phyloP scores from a whole-genome alignment of 2,329 filamentous ascomycete species.

The Fusarium verticillioides region DNA sequence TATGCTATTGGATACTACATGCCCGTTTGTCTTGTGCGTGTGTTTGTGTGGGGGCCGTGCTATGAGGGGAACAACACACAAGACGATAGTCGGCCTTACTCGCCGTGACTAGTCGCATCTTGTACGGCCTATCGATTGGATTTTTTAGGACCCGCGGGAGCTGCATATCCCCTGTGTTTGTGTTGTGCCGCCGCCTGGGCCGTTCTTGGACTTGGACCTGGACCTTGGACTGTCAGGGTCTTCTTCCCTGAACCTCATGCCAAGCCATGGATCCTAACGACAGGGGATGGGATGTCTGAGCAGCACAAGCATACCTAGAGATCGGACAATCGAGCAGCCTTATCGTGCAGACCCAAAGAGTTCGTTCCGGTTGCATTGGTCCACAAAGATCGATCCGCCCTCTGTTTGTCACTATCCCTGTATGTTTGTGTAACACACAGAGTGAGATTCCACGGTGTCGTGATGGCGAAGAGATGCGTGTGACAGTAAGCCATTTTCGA shows the following conservation, averaged over 20 bases:
- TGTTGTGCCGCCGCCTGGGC: constrained; percentile 6
- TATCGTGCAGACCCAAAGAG: constrained; percentile 33
- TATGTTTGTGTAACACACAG: constrained; percentile 37
- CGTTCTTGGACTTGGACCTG: not conserved
- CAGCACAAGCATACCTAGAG: not conserved
- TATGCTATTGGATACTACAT: constrained; percentile 30
- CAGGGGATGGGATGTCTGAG: not conserved
- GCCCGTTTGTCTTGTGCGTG: constrained; percentile 9
- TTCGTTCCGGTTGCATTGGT: constrained; percentile 28
- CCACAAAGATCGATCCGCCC: constrained; percentile 40
- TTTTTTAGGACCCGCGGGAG: constrained; percentile 17
- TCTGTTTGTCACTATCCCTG: constrained; percentile 37
- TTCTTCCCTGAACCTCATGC: constrained; percentile 5
- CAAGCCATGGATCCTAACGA: constrained; percentile 8
- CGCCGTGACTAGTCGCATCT: not conserved
- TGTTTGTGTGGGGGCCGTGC: constrained; percentile 31
- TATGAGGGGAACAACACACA: constrained; percentile 13
- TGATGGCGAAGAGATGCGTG: constrained; percentile 24
- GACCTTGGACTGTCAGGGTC: not conserved
- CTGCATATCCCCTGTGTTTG: not conserved
- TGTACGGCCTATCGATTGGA: not conserved
- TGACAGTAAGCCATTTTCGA: constrained; percentile 9
- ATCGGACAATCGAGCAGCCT: constrained; percentile 27
- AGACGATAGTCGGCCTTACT: constrained; percentile 13
- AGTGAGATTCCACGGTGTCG: constrained; percentile 26